Evolutionary conservation across 2,329 filamentous ascomycete genomes (phyloP).

Genomic region (Tolypocladium paradoxum): DNA sequence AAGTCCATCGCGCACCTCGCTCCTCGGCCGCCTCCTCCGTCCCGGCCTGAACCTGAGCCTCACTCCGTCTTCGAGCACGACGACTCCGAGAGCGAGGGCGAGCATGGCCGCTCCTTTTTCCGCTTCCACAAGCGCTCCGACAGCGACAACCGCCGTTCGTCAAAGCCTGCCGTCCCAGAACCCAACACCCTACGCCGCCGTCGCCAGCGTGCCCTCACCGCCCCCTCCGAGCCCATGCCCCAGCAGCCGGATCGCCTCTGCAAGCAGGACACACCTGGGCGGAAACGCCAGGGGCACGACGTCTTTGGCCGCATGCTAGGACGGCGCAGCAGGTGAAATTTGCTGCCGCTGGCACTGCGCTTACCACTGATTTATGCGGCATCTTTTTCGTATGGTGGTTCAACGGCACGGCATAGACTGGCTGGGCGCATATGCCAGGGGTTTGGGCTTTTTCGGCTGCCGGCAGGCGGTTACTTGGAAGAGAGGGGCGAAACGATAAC

Average conservation of each 20-base stretch:
- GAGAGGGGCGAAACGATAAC: neutral
- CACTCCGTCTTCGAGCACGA: conserved; percentile 39
- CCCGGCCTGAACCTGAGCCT: conserved; percentile 15
- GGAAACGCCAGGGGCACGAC: conserved; percentile 20
- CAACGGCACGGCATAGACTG: neutral
- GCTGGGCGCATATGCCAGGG: neutral
- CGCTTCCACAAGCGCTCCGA: conserved; percentile 30
- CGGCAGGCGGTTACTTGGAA: neutral
- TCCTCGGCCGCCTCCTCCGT: conserved; percentile 12
- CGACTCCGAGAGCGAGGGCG: conserved; percentile 32
- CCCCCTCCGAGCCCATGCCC: conserved; percentile 10
- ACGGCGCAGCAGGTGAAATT: conserved; percentile 13
- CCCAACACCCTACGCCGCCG: neutral
- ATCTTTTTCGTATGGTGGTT: neutral
- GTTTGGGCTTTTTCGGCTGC: neutral
- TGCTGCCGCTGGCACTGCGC: neutral
- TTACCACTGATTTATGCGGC: neutral
- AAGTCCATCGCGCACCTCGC: conserved; percentile 14
- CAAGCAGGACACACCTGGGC: conserved; percentile 3
- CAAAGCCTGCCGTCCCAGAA: conserved; percentile 1
- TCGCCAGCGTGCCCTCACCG: conserved; percentile 10
- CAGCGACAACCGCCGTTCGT: conserved; percentile 17
- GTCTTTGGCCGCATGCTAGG: conserved; percentile 28
- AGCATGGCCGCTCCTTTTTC: conserved; percentile 26
- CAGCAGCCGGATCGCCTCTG: neutral